phyloP scores from a whole-genome alignment of 2,329 filamentous ascomycete genomes.

The Aspergillus ochraceoroseus region DNA sequence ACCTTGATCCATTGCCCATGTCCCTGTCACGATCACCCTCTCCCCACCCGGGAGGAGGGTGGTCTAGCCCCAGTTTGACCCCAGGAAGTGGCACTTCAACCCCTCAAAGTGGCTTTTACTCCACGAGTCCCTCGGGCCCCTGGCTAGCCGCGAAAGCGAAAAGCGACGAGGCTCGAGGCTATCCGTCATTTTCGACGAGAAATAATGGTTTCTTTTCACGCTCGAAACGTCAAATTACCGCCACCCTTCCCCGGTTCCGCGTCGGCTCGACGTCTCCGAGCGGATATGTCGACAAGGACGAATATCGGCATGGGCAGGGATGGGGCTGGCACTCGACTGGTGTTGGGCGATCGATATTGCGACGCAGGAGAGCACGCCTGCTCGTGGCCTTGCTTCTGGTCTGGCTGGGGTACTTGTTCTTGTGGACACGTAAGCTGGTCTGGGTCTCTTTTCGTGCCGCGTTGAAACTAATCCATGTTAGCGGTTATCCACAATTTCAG shows the following conservation, averaged over 20 bases:
- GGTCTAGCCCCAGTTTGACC: constrained; percentile 76
- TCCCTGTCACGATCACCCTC: constrained; percentile 83
- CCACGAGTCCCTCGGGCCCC: constrained; percentile 41
- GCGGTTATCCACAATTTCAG: constrained; percentile 60
- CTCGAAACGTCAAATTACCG: constrained; percentile 75
- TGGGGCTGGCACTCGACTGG: constrained; percentile 35
- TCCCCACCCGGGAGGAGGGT: constrained; percentile 76
- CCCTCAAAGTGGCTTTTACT: constrained; percentile 48
- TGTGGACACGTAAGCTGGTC: constrained; percentile 62
- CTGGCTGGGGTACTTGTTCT: constrained; percentile 61
- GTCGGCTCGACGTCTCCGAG: constrained; percentile 34
- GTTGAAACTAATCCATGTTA: constrained; percentile 28
- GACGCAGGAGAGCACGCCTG: constrained; percentile 61
- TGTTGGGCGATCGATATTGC: constrained; percentile 50
- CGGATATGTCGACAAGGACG: constrained; percentile 66
- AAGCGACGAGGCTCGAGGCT: constrained; percentile 66
- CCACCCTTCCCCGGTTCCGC: constrained; percentile 69
- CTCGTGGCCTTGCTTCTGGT: constrained; percentile 58
- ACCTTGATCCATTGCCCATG: constrained; percentile 59
- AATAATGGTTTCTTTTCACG: constrained; percentile 83
- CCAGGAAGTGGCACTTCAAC: constrained; percentile 67
- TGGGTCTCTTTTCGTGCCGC: not conserved
- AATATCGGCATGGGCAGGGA: constrained; percentile 57
- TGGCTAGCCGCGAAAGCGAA: constrained; percentile 81
- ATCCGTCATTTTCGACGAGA: constrained; percentile 72